Percentiles rank a stretch among this genome's conserved stretches.
Conservation (phyloP, 257 asterid genomes). For the Paulownia fortunei region DNA sequence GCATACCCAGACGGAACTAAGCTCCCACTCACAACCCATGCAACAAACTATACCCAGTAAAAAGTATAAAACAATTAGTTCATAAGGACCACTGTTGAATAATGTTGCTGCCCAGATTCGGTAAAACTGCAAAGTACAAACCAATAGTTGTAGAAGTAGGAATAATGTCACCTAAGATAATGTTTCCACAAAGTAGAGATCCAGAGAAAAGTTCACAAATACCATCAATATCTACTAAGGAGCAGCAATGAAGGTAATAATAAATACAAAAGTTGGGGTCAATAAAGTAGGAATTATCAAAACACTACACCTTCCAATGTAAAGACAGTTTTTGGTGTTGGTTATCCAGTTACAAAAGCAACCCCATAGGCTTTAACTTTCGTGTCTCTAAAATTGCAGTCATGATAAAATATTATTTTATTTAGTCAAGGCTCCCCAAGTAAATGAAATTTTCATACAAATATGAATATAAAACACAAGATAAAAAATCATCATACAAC, state of each 20-base stretch:
- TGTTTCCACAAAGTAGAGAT: constrained; percentile 1
- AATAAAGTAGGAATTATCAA: neutral
- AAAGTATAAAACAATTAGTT: constrained; percentile 21
- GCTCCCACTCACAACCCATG: neutral
- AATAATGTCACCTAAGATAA: neutral
- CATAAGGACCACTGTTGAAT: constrained; percentile 13
- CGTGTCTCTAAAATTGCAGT: no score
- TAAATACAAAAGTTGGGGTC: neutral
- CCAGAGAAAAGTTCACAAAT: neutral
- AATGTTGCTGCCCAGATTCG: constrained; percentile 6
- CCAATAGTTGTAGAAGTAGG: constrained; percentile 13
- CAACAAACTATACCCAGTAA: constrained; percentile 6
- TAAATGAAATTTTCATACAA: no score
- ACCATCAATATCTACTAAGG: neutral
- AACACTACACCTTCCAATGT: no score
- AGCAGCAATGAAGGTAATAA: neutral
- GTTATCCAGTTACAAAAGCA: no score
- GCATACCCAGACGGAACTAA: neutral
- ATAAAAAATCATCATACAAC: no score
- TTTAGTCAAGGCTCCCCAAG: no score
- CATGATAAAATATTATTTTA: no score
- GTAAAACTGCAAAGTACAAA: neutral
- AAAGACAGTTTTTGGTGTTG: no score
- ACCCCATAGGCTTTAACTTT: no score
- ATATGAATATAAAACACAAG: no score